phyloP scores from a whole-genome alignment of 441 rosid species.

The Croton setiger region DNA sequence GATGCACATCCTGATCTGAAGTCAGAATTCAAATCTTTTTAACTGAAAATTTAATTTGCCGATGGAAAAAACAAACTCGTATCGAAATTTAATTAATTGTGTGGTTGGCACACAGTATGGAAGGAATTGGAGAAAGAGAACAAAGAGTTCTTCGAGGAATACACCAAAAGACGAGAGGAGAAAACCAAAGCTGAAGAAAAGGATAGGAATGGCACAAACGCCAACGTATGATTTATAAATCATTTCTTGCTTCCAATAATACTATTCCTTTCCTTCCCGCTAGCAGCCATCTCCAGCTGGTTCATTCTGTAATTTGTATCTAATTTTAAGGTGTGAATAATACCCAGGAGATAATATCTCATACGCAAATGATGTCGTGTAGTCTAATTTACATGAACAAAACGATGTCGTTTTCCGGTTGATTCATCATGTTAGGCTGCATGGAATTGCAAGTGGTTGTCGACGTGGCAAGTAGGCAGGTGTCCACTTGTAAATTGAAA shows the following conservation, averaged over 20 bases:
- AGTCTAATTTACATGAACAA: no score
- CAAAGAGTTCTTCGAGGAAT: conserved; percentile 80
- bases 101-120: conserved; percentile 63
- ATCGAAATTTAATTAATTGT: not conserved
- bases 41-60: not conserved
- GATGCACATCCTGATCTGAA: no score
- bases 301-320: not conserved
- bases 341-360: no score
- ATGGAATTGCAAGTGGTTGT: no score
- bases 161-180: conserved; percentile 25
- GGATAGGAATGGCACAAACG: conserved; percentile 33
- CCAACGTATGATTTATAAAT: not conserved
- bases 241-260: not conserved
- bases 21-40: not conserved
- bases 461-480: no score
- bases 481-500: no score
- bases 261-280: no score
- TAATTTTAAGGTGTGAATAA: not conserved
- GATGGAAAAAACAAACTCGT: no score
- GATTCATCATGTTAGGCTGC: no score
- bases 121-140: conserved; percentile 86
- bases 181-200: conserved; percentile 30
- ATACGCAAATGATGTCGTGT: no score
- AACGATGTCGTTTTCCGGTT: no score
- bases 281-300: no score